A percentile compares a stretch with the other conserved stretches of the same genome.
phyloP scores from a whole-genome alignment of 73 alveolate genomes.

The Paramecium octaurelia region DNA sequence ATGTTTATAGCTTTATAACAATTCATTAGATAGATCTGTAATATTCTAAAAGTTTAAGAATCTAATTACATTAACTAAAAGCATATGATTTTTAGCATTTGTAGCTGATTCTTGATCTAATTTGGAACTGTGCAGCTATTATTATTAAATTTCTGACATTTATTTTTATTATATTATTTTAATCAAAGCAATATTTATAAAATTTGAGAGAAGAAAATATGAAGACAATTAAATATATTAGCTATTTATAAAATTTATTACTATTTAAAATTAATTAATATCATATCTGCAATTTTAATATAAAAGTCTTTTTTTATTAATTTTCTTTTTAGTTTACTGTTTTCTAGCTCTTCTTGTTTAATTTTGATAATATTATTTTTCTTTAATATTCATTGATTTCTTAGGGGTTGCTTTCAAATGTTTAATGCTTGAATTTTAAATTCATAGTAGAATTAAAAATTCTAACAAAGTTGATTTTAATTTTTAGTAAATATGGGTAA shows the following conservation, averaged over 20 bases:
- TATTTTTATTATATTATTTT: background rate
- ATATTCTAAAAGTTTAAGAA: conserved; percentile 1
- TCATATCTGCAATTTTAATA: background rate
- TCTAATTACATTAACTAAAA: background rate
- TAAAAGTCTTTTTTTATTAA: no score
- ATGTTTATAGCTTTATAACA: conserved; percentile 24
- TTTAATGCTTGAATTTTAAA: no score
- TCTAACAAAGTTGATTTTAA: no score
- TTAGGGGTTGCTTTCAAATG: no score
- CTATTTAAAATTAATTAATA: background rate
- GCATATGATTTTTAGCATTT: conserved; percentile 33
- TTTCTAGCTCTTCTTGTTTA: no score
- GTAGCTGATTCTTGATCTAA: conserved; percentile 40
- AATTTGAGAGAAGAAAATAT: background rate
- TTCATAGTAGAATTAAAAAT: no score
- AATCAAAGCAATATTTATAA: background rate
- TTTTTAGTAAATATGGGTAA: no score
- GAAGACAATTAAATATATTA: background rate
- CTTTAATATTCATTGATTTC: no score
- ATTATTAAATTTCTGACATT: conserved; percentile 26
- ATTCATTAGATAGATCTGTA: conserved; percentile 36
- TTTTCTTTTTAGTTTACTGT: no score
- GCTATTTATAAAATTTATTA: background rate
- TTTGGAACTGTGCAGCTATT: background rate
- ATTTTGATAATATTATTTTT: no score